Percentiles rank a stretch among this genome's conserved stretches.
These are phyloP conservation scores for Volvariella volvacea DNA, from an alignment of 1,284 basidiomycete species.

Conservation along the genomic window DNA sequence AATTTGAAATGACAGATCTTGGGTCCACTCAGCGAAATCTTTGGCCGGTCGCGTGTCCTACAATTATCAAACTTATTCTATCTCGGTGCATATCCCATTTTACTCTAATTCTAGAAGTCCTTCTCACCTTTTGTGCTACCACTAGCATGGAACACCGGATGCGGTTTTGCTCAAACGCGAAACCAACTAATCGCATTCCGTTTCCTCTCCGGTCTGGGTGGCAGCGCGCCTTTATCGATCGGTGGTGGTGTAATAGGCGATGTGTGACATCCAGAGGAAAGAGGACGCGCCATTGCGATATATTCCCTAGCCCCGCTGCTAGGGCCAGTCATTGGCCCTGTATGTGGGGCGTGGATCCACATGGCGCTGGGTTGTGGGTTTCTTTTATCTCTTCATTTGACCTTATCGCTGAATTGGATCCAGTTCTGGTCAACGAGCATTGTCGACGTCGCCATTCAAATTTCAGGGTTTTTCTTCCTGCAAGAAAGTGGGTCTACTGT, in stretches of 20 bases:
- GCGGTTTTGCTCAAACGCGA: constrained; percentile 56
- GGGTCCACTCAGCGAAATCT: constrained; percentile 33
- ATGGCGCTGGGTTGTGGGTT: constrained; percentile 58
- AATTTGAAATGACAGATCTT: constrained; percentile 30
- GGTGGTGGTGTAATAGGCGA: constrained; percentile 70
- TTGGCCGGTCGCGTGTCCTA: constrained; percentile 43
- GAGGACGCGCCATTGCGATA: constrained; percentile 60
- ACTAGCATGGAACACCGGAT: constrained; percentile 59
- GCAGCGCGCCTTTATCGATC: constrained; percentile 57
- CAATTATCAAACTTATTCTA: constrained; percentile 58
- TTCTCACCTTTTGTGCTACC: neutral
- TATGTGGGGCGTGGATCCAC: constrained; percentile 64
- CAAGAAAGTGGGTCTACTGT: constrained; percentile 49
- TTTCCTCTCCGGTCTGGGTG: constrained; percentile 58
- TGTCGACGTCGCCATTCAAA: constrained; percentile 40
- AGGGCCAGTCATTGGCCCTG: constrained; percentile 60
- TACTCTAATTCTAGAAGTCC: too few species aligned
- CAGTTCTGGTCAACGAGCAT: constrained; percentile 62
- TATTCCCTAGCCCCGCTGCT: constrained; percentile 62
- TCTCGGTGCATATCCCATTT: constrained; percentile 40
- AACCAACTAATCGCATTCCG: constrained; percentile 58
- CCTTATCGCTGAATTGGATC: neutral
- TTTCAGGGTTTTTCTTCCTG: constrained; percentile 50
- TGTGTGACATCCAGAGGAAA: constrained; percentile 61
- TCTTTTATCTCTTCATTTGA: neutral